These are phyloP conservation scores for Boletus sp. DNA, from an alignment of 768 basidiomycete genomes.

Conservation along the genomic window DNA sequence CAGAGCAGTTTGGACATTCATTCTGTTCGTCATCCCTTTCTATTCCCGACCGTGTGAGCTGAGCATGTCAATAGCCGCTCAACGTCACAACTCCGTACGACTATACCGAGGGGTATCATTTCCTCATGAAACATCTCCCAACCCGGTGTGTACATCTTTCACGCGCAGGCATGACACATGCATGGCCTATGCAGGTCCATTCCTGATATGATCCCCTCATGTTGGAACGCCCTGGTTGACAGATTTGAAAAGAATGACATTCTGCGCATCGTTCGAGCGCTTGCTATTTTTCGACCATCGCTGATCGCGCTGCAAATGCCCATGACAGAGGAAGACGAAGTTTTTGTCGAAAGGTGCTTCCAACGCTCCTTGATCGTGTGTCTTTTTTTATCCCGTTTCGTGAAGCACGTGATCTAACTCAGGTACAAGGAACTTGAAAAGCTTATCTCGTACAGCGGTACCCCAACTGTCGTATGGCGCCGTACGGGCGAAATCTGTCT, in stretches of 20 bases:
- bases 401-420: not conserved
- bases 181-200: conserved; percentile 40
- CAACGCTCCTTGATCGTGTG: conserved; percentile 87
- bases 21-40: conserved; percentile 24
- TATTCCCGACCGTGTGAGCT: conserved; percentile 35
- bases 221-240: conserved; percentile 27
- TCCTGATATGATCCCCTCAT: conserved; percentile 34
- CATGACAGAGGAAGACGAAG: conserved; percentile 90
- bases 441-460: conserved; percentile 94
- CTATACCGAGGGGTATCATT: conserved; percentile 96
- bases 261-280: conserved; percentile 86
- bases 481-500: conserved; percentile 97
- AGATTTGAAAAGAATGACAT: conserved; percentile 98
- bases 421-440: conserved; percentile 88
- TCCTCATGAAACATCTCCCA: conserved; percentile 91
- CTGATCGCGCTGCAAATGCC: conserved; percentile 98
- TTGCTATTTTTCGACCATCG: conserved; percentile 95
- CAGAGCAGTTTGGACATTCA: conserved; percentile 34
- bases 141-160: conserved; percentile 58
- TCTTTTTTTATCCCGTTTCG: not conserved
- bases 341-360: conserved; percentile 94
- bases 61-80: conserved; percentile 60
- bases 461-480: conserved; percentile 96
- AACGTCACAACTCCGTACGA: conserved; percentile 76
- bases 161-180: conserved; percentile 33